Conservation (phyloP, 2,329 filamentous ascomycete species). For the Coniochaeta sp. region DNA sequence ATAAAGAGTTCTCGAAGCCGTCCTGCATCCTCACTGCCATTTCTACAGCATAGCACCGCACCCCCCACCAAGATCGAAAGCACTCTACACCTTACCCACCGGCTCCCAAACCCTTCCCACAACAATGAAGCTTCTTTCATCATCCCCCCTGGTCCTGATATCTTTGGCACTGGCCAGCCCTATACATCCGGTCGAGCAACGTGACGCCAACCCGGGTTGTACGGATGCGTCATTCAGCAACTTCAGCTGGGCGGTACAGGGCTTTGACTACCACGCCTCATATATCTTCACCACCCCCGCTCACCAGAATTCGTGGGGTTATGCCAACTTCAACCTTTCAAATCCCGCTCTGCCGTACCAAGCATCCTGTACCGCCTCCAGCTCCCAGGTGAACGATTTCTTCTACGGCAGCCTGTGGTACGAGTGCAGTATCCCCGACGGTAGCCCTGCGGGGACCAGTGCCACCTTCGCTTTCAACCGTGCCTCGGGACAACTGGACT, state of each 20-base stretch:
- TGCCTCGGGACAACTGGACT: slow-evolving; percentile 24
- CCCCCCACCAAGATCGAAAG: no score
- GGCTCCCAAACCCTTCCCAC: not conserved
- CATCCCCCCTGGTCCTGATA: not conserved
- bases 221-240: slow-evolving; percentile 21
- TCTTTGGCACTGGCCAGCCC: not conserved
- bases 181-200: not conserved
- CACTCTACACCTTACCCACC: not conserved
- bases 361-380: slow-evolving; percentile 31
- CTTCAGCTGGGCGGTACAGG: slow-evolving; percentile 33
- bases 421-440: slow-evolving; percentile 29
- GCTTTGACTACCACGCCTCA: slow-evolving; percentile 41
- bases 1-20: no score
- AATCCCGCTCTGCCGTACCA: slow-evolving; percentile 34
- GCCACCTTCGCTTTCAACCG: slow-evolving; percentile 35
- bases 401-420: slow-evolving; percentile 42
- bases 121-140: not conserved
- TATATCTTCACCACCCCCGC: slow-evolving; percentile 43
- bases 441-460: slow-evolving; percentile 15
- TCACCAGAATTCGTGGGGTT: slow-evolving; percentile 42
- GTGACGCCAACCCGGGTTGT: slow-evolving; percentile 20
- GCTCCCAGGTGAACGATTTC: slow-evolving; percentile 36
- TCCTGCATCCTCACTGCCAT: no score
- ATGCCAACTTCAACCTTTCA: slow-evolving; percentile 40
- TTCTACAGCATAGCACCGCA: no score